Percentiles rank a stretch among this genome's conserved stretches.
Conservation (phyloP, 2,329 filamentous ascomycete genomes). For the Calonectria montana region DNA sequence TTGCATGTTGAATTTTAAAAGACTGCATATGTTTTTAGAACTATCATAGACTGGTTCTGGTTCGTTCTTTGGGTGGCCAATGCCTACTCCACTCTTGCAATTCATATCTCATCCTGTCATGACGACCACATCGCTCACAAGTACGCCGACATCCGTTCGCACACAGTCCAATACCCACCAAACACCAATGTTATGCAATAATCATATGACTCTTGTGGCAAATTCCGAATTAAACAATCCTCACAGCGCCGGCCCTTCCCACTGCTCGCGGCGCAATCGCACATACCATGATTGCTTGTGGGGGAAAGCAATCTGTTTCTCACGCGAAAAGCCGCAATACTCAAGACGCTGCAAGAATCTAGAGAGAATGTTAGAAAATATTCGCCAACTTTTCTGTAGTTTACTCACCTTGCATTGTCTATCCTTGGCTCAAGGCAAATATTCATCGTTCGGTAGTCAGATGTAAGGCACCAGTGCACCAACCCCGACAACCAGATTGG, state of each 20-base stretch:
- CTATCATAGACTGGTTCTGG: not conserved
- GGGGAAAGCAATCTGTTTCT: constrained; percentile 86
- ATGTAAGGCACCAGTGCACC: constrained; percentile 85
- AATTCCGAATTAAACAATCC: not conserved
- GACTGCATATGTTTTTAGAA: not conserved
- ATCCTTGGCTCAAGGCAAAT: constrained; percentile 90
- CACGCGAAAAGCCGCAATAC: constrained; percentile 83
- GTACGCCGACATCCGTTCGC: not conserved
- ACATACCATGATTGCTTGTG: constrained; percentile 94
- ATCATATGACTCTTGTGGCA: not conserved
- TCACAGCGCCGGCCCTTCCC: constrained; percentile 75
- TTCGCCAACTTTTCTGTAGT: not conserved
- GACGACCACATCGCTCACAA: not conserved
- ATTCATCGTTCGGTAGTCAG: constrained; percentile 83
- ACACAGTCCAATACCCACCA: not conserved
- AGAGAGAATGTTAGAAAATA: not conserved
- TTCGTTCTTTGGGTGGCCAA: not conserved
- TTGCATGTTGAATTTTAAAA: not conserved
- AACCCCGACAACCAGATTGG: constrained; percentile 85
- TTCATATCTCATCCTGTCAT: constrained; percentile 31
- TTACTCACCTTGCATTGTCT: constrained; percentile 84
- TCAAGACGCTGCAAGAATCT: constrained; percentile 71
- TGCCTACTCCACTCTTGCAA: constrained; percentile 11
- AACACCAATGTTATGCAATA: not conserved
- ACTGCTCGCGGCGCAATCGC: constrained; percentile 81